phyloP scores from a whole-genome alignment of 2,329 filamentous ascomycete genomes.

The Chaetomiaceae sp. region DNA sequence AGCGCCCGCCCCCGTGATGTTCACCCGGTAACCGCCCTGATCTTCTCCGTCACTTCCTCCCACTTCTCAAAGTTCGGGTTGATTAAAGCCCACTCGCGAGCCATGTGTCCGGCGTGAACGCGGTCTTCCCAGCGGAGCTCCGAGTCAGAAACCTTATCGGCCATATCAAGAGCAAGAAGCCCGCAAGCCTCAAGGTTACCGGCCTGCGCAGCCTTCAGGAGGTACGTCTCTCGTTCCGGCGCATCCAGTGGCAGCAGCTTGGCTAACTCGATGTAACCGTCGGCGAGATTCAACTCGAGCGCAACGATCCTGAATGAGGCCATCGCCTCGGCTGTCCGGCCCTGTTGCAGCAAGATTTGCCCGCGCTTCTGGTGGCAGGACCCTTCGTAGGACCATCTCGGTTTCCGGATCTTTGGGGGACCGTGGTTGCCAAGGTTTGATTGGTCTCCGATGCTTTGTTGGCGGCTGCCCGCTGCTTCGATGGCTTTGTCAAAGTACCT shows the following conservation, averaged over 20 bases:
- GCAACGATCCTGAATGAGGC: conserved; percentile 29
- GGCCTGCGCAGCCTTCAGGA: conserved; percentile 34
- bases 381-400: conserved; percentile 36
- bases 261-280: conserved; percentile 29
- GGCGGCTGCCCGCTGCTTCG: conserved; percentile 1
- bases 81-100: conserved; percentile 1
- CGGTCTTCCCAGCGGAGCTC: conserved; percentile 8
- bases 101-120: not conserved
- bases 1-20: no score
- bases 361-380: conserved; percentile 32
- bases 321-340: conserved; percentile 20
- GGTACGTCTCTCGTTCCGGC: conserved; percentile 25
- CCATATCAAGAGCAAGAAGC: conserved; percentile 26
- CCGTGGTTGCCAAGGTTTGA: not conserved
- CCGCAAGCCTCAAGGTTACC: conserved; percentile 28
- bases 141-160: conserved; percentile 13
- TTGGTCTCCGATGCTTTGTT: not conserved
- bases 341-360: conserved; percentile 23
- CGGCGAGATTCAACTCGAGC: conserved; percentile 31
- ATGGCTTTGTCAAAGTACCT: conserved; percentile 31
- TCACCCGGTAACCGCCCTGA: not conserved
- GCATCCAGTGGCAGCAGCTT: conserved; percentile 26
- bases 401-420: conserved; percentile 2
- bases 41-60: not conserved
- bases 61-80: not conserved